Evolutionary conservation across 495 filamentous ascomycete species (phyloP).

Genomic region (Geopyxis carbonaria): DNA sequence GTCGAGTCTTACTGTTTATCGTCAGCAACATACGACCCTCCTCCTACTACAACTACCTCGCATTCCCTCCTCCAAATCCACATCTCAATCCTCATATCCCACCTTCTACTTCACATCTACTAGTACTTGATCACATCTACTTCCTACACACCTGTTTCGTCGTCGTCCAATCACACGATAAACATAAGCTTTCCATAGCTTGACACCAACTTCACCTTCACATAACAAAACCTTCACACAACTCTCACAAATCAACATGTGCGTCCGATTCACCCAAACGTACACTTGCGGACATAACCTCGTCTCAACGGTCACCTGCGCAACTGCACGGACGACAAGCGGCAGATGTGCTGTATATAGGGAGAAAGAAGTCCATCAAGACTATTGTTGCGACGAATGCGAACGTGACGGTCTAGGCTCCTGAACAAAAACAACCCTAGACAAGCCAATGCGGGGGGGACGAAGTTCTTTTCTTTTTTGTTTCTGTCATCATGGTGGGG

Average conservation of each 20-base stretch:
- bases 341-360: constrained; percentile 25
- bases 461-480: too few species aligned
- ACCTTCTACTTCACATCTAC: too few species aligned
- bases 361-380: constrained; percentile 23
- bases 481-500: too few species aligned
- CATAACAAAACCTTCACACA: not conserved
- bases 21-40: too few species aligned
- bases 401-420: too few species aligned
- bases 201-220: not conserved
- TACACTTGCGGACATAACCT: constrained; percentile 24
- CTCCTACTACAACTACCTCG: not conserved
- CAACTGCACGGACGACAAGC: constrained; percentile 23
- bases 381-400: constrained; percentile 23
- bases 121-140: too few species aligned
- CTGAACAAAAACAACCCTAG: too few species aligned
- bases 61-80: not conserved
- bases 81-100: not conserved
- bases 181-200: too few species aligned
- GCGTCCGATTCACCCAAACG: constrained; percentile 25
- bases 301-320: constrained; percentile 21
- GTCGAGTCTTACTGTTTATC: too few species aligned
- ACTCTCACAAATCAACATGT: constrained; percentile 15
- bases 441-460: too few species aligned
- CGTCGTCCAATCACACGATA: too few species aligned
- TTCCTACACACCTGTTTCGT: too few species aligned